Conservation (phyloP, 2,329 filamentous ascomycete genomes). For the Fusarium oxysporum region DNA sequence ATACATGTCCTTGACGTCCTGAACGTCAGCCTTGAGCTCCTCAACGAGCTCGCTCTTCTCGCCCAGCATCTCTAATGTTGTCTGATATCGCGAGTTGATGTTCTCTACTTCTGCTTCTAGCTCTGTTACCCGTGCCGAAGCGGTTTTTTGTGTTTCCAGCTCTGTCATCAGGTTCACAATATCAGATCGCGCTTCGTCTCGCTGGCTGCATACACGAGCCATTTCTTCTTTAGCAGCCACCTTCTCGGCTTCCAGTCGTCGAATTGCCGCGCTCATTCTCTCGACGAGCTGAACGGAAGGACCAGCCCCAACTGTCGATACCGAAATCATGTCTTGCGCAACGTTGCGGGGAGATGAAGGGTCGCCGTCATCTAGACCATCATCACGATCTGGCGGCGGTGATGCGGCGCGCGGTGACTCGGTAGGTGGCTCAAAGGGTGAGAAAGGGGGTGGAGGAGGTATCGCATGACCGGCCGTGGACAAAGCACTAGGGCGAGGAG, state of each 20-base stretch:
- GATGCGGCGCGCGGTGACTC: conserved; percentile 54
- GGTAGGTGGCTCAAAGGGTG: conserved; percentile 57
- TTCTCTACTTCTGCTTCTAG: conserved; percentile 76
- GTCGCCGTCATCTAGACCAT: conserved; percentile 60
- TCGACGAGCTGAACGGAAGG: conserved; percentile 96
- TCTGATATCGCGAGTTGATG: conserved; percentile 84
- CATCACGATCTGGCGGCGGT: conserved; percentile 60
- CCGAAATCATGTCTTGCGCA: conserved; percentile 86
- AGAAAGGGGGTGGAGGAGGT: conserved; percentile 55
- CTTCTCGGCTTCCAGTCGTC: conserved; percentile 91
- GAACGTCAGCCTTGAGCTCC: conserved; percentile 87
- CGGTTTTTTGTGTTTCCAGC: conserved; percentile 74
- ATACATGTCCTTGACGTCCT: conserved; percentile 96
- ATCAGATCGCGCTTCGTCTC: conserved; percentile 91
- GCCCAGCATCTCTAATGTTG: conserved; percentile 91
- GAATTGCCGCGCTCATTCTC: conserved; percentile 92
- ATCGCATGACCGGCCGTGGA: conserved; percentile 53
- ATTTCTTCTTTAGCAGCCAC: conserved; percentile 90
- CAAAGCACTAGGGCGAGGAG: conserved; percentile 57
- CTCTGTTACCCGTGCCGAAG: conserved; percentile 68
- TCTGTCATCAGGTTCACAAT: conserved; percentile 93
- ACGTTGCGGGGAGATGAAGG: conserved; percentile 74
- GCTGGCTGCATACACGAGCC: conserved; percentile 80
- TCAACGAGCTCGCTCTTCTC: conserved; percentile 97
- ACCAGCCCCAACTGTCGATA: conserved; percentile 89